A percentile compares a stretch with the other conserved stretches of the same genome.
Conservation (phyloP, 345 rosid genomes). For the Sisymbrium irio region DNA sequence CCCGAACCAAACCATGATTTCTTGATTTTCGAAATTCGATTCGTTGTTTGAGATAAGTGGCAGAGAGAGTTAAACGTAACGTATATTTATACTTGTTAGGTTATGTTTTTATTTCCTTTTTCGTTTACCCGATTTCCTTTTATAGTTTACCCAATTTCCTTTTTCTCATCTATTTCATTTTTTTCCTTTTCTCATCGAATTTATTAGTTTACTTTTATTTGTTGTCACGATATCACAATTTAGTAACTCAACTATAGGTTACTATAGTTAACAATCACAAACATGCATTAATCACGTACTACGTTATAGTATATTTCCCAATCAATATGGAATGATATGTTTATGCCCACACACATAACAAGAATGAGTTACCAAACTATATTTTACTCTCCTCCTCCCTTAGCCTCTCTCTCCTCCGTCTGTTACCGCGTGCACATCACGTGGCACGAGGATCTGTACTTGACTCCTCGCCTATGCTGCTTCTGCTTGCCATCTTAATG, state of each 20-base stretch:
- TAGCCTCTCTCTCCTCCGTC: too few species aligned
- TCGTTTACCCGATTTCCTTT: background rate
- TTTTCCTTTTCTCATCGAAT: background rate
- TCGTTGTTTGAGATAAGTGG: background rate
- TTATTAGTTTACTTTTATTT: background rate
- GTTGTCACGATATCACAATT: background rate
- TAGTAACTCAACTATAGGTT: background rate
- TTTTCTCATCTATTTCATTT: too few species aligned
- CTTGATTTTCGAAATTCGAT: background rate
- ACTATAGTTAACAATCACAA: too few species aligned
- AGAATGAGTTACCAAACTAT: too few species aligned
- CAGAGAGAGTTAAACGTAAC: background rate
- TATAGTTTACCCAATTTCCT: background rate
- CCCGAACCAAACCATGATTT: background rate
- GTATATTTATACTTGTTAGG: background rate
- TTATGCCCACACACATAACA: background rate
- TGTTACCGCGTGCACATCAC: conserved; percentile 37
- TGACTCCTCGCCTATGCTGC: conserved; percentile 31
- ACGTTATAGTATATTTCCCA: too few species aligned
- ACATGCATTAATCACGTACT: too few species aligned
- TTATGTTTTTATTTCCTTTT: background rate
- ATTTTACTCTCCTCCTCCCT: too few species aligned
- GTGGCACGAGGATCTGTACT: conserved; percentile 12
- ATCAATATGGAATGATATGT: background rate
- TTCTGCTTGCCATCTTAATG: conserved; percentile 47